phyloP scores from a whole-genome alignment of 495 filamentous ascomycete genomes.

The Penicillium macrosclerotiorum region DNA sequence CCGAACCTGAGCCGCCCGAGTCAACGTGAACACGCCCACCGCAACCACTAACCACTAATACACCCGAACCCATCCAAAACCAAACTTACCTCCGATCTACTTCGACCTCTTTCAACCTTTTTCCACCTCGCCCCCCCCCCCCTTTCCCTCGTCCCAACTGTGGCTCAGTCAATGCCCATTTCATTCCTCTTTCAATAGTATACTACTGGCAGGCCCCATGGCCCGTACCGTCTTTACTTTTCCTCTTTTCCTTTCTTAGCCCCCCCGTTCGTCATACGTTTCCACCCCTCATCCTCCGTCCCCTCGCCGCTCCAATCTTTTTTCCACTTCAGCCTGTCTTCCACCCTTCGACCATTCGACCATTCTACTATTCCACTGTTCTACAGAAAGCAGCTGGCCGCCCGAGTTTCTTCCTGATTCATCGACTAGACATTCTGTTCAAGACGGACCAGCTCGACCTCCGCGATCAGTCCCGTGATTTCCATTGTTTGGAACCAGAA shows the following conservation, averaged over 20 bases:
- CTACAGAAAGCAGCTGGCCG: too few relatives aligned
- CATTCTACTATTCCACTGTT: too few relatives aligned
- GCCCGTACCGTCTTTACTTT: conserved; percentile 26
- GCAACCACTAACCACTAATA: background rate
- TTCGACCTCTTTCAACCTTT: background rate
- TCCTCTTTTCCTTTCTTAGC: conserved; percentile 14
- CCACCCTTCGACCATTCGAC: too few relatives aligned
- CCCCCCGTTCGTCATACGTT: conserved; percentile 22
- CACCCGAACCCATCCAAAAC: background rate
- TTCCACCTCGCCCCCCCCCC: background rate
- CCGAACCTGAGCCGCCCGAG: too few relatives aligned
- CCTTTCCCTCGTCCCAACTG: conserved; percentile 12
- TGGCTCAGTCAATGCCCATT: conserved; percentile 24
- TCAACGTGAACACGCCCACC: background rate
- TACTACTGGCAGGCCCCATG: conserved; percentile 25
- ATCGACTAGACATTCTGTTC: too few relatives aligned
- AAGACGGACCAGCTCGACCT: too few relatives aligned
- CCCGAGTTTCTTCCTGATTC: background rate
- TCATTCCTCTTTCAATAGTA: conserved; percentile 5
- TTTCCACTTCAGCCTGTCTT: too few relatives aligned
- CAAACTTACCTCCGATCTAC: background rate
- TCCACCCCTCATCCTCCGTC: conserved; percentile 24
- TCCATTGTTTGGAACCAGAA: too few relatives aligned
- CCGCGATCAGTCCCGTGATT: too few relatives aligned
- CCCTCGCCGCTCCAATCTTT: conserved; percentile 23